Evolutionary conservation across 23 red algal species (phyloP), one percentile per base, ranked within the genome.

Genomic region (Agarophyton chilense): DNA sequence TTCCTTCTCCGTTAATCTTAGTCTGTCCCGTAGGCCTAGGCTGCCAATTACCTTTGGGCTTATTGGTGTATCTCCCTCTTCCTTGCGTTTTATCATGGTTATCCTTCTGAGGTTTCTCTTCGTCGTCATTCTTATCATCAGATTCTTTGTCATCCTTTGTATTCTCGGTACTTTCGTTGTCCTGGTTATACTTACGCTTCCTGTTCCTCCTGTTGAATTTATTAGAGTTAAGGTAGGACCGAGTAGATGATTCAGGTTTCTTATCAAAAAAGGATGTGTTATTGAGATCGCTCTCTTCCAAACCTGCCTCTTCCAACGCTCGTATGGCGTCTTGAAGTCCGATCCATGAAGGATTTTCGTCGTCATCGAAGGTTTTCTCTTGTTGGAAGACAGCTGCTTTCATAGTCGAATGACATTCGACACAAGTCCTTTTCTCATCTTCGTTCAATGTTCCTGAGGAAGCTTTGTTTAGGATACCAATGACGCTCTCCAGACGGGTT

Each of bases 201-300:
- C 56, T 8, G 5, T 61, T 61, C 19, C 26, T 61, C 9, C 19
- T 61, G 8, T 61, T 61, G 4, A 4, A 8, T 6, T 61, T 61
- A 7, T 61, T 61, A 17, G n/a, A 28, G 19, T 22, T 31, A 6
- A 61, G 56, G 56, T 28, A 61, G 9, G 56, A 61, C 19, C 19
- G 7, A 8, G 9, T 61, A 17, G 9, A 6, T 61, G 28, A n/a
- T 31, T n/a, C 53, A 19, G 36, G 7, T 58, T 32, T 28, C 47
- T 67, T 41, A 38, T 16, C 38, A 43, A 16, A 18, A n/a, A n/a
- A n/a, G n/a, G n/a, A n/a, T n/a, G 41, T 32, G 2, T 83, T 41
- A 0, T 65, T 5, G 58, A 83, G 56, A 47, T 83, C 54, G 16
- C 67, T 83, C 21, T 74, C 24, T 60, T 74, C 46, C 33, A 77